A percentile compares a stretch with the other conserved stretches of the same genome.
phyloP scores from a whole-genome alignment of 176 grass and related monocot genomes.

The Carex kokanica region DNA sequence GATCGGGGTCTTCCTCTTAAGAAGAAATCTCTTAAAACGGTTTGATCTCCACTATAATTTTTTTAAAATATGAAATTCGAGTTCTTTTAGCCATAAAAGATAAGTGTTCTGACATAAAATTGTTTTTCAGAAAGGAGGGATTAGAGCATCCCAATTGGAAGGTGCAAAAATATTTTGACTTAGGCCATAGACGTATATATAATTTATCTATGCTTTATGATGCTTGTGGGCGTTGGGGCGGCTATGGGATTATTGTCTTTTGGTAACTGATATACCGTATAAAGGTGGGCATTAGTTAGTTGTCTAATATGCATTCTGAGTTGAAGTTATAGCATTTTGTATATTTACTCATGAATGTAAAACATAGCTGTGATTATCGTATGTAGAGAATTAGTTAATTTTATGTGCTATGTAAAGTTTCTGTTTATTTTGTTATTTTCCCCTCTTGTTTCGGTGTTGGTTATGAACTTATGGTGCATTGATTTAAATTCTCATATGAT shows the following conservation, averaged over 20 bases:
- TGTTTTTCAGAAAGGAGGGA: slow-evolving; percentile 4
- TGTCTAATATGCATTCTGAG: neutral
- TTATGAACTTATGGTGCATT: neutral
- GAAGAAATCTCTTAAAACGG: slow-evolving; percentile 2
- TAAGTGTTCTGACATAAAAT: neutral
- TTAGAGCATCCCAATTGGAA: neutral
- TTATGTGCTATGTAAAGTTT: neutral
- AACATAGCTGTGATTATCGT: neutral
- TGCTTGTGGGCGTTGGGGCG: neutral
- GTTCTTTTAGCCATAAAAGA: neutral
- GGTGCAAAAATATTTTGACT: neutral
- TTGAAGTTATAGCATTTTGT: neutral
- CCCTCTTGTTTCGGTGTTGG: neutral
- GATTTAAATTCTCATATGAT: neutral
- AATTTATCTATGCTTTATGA: slow-evolving; percentile 4
- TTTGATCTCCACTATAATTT: neutral
- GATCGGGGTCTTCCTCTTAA: slow-evolving; percentile 15
- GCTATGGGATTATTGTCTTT: neutral
- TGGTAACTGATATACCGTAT: neutral
- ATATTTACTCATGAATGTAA: too few relatives aligned
- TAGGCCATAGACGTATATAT: neutral
- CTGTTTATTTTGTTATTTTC: neutral
- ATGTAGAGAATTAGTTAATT: neutral
- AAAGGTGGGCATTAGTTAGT: neutral
- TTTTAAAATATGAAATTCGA: neutral